Evolutionary conservation across 306 rosid species (phyloP).

Genomic region (Ziziphus jujuba): DNA sequence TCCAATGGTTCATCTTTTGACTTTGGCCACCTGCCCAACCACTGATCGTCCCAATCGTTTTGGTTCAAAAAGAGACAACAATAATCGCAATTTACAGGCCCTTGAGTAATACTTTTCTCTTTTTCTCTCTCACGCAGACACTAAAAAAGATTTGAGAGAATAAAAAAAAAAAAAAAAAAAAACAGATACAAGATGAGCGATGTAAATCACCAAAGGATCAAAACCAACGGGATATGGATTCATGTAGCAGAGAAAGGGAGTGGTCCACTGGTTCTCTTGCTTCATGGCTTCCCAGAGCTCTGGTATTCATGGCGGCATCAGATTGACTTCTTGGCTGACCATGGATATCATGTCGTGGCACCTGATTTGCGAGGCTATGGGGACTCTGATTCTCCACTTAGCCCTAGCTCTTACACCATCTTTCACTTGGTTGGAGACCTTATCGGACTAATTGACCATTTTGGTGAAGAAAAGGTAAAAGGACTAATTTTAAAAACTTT

Average conservation of each 20-base stretch:
- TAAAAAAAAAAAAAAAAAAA: not conserved
- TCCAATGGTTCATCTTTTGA: no score
- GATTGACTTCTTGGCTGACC: conserved; percentile 42
- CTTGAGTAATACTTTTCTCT: no score
- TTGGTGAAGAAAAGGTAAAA: conserved; percentile 61
- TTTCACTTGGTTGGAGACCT: conserved; percentile 56
- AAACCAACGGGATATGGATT: conserved; percentile 58
- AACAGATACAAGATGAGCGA: conserved; percentile 31
- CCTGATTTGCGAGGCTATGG: conserved; percentile 82
- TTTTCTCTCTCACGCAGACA: no score
- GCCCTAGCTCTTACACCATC: conserved; percentile 43
- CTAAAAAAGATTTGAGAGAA: no score
- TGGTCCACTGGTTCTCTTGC: conserved; percentile 66
- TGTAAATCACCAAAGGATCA: conserved; percentile 62
- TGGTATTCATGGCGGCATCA: conserved; percentile 69
- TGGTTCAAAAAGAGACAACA: no score
- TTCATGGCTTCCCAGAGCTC: conserved; percentile 69
- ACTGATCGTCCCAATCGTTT: no score
- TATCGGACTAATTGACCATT: conserved; percentile 59
- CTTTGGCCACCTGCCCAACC: no score
- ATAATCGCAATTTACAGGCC: no score
- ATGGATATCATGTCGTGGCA: conserved; percentile 67
- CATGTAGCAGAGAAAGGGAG: conserved; percentile 65
- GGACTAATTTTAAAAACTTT: not conserved
- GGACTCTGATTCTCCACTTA: conserved; percentile 57